Base-by-base conservation (phyloP, 2,329 filamentous ascomycete genomes). In the Nakataea oryzae region DNA sequence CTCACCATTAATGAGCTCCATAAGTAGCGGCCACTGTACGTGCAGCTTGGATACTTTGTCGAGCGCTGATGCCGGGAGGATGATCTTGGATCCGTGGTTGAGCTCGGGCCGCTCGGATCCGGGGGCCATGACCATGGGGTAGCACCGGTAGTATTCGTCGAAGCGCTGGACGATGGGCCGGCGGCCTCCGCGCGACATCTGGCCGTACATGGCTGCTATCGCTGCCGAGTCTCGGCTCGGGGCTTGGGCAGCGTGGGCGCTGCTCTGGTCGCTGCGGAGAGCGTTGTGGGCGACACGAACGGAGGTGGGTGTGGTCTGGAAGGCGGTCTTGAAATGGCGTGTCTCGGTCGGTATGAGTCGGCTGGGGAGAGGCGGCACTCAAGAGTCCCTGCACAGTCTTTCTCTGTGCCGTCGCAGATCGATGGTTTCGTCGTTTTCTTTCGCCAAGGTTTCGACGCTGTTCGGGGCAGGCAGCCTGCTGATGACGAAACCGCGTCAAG, bases 111-210 rank as follows among this genome's bases (percentile, higher is more conserved):
- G 85, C 70, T 97, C 93, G 50, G 91, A 86, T 3, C 93, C 93
- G 14, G 93, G 91, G 65, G 96, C 86, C 93, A 99, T 97, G 69
- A 88, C 87, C 70, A 97, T 84, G 56, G 95, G 95, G 72, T 97
- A 99, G 80, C 93, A 97, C 70, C 95, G 88, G 77, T 97, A 97
- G 79, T 96, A 97, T 76, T 99, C 95, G 75, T 99, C 93, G 78
- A 99, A 99, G 64, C 93, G 90, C 69, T 91, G 89, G 61, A 79
- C 68, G 76, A 80, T 70, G 73, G 80, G 74, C 61, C 80, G 75
- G 63, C 81, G 78, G 63, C 76, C 74, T 29, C 72, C 70, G 29
- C 75, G 74, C 54, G 78, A 78, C 75, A 81, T 77, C 55, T 30
- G 55, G 70, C 77, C 77, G 70, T 77, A 79, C 69, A 81, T 75